A percentile compares a stretch with the other conserved stretches of the same genome.
Conservation (phyloP, 805 yeast genomes). For the Saccharomycopsis olivae region DNA sequence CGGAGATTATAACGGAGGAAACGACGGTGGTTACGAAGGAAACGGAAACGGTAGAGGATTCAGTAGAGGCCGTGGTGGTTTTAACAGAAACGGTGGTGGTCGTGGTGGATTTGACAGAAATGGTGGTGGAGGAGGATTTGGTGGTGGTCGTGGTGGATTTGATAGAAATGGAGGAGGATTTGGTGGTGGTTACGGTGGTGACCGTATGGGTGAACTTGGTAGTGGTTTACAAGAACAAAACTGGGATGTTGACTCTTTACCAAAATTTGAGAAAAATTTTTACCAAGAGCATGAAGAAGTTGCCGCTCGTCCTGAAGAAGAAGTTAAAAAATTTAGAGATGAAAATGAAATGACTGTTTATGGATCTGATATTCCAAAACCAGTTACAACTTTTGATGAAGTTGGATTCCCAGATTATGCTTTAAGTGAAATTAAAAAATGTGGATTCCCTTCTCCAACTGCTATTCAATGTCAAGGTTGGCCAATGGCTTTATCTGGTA, state of each 20-base stretch:
- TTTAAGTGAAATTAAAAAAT: conserved; percentile 73
- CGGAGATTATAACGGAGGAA: conserved; percentile 23
- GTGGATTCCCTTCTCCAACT: conserved; percentile 91
- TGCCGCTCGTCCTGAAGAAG: conserved; percentile 60
- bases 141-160: conserved; percentile 28
- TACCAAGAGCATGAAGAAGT: conserved; percentile 80
- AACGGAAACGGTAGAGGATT: neutral
- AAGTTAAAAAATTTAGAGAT: conserved; percentile 65
- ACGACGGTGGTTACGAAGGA: conserved; percentile 22
- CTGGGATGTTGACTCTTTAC: conserved; percentile 70
- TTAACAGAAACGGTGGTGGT: conserved; percentile 18
- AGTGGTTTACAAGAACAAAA: conserved; percentile 57
- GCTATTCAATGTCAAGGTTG: conserved; percentile 99
- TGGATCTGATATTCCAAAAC: conserved; percentile 88
- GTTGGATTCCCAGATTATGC: conserved; percentile 98
- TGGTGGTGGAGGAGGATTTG: conserved; percentile 23
- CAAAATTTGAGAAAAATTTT: conserved; percentile 91
- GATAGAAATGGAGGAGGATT: conserved; percentile 31
- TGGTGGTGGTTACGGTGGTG: conserved; percentile 30
- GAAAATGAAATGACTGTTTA: conserved; percentile 75
- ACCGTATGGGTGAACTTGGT: conserved; percentile 35
- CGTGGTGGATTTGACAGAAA: conserved; percentile 20
- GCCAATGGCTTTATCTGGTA: conserved; percentile 99
- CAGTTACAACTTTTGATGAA: conserved; percentile 86
- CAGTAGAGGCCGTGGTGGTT: neutral